Base-by-base conservation (phyloP, 768 basidiomycete genomes). In the Psilocybe azurescens region DNA sequence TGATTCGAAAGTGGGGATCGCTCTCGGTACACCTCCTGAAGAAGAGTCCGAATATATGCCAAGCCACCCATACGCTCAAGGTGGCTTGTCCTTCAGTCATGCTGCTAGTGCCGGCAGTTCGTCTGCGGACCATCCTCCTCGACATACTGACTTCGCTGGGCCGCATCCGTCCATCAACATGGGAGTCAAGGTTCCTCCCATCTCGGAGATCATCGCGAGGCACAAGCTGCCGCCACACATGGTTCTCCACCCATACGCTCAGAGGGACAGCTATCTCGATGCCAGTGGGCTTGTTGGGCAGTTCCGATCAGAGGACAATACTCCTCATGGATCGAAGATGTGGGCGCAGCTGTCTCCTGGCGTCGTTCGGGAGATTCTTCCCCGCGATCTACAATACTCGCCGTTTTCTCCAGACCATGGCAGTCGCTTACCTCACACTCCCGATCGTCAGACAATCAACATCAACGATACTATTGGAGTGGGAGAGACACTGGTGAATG, bases 401-500 rank as follows among this genome's bases (percentile, higher is more conserved):
- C 84, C 84, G 8, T 81, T 74, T 62, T 66, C 76, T 39, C 64
- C 77, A 13, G 75, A 74, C 51, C 62, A 20, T 49, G 66, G 49
- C 47, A 53, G 61, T 46, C 60, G 60, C 55, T 62, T 61, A 46
- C 65, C 52, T 13, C 47, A n/a, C 5, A 54, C 47, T 33, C 53
- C 54, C 13, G 47, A 68, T 51, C 53, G 75, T n/a, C 69, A 70
- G 14, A 74, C 74, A 16, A 72, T 66, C 59, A 67, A 63, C 30
- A 81, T 81, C 49, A 75, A 82, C 62, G 82, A 85, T 72, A 81
- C 75, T 28, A 83, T 86, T 44, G 87, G 85, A 10, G 81, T 91
- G 7, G 89, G 84, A 8, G 89, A 90, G 62, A 85, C 86, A 16
- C 77, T 93, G 38, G 82, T 81, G 2, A 82, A 83, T 66, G 76